phyloP scores from a whole-genome alignment of 2,329 filamentous ascomycete species.

The Chrysosporium keratinophilum region DNA sequence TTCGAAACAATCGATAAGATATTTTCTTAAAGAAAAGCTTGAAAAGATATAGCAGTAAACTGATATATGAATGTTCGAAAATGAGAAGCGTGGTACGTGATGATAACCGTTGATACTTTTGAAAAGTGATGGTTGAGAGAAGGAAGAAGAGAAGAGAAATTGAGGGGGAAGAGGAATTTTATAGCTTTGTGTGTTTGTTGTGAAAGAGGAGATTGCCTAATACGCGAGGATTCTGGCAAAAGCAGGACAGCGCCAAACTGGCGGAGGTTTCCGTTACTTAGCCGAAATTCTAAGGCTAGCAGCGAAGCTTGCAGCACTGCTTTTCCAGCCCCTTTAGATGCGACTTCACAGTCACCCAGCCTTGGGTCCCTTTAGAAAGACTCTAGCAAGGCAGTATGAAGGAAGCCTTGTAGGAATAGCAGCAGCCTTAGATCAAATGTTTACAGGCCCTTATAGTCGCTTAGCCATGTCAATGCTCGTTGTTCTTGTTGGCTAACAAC shows the following conservation, averaged over 20 bases:
- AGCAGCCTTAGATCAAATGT: neutral
- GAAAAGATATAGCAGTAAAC: neutral
- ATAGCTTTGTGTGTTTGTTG: neutral
- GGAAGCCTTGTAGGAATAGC: neutral
- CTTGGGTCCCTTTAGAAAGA: neutral
- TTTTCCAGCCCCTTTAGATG: neutral
- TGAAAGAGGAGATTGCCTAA: neutral
- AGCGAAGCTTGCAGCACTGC: too few relatives aligned
- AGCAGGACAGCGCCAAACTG: neutral
- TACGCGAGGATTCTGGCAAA: conserved; percentile 1
- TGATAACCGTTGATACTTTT: neutral
- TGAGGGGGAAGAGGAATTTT: neutral
- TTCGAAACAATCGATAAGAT: neutral
- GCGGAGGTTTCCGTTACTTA: neutral
- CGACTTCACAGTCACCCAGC: neutral
- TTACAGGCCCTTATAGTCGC: neutral
- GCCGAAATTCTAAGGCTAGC: neutral
- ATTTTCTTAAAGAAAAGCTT: neutral
- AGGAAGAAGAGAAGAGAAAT: neutral
- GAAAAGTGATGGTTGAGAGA: neutral
- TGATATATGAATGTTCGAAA: neutral
- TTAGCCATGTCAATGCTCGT: neutral
- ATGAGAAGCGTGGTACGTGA: neutral
- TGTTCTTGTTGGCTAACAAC: too few relatives aligned
- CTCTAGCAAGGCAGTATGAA: neutral